phyloP scores from a whole-genome alignment of 139 green algal genomes.

The Micromonas commoda region DNA sequence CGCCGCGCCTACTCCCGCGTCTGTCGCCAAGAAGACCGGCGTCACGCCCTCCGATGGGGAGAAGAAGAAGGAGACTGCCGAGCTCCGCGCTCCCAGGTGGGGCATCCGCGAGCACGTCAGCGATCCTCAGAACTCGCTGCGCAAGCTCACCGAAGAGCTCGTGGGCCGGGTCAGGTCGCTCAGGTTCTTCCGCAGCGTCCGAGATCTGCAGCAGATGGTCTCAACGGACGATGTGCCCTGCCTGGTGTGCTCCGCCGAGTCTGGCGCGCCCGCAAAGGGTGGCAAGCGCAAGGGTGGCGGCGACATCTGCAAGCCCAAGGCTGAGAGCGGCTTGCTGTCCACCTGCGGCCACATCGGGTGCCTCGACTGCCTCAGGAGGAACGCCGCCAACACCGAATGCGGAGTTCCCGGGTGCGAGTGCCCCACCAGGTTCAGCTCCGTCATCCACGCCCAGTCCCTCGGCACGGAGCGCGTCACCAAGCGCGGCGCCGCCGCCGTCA shows the following conservation, averaged over 20 bases:
- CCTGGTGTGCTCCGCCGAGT: conserved; percentile 11
- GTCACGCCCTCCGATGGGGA: too few relatives aligned
- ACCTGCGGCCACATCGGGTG: conserved; percentile 28
- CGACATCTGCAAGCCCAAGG: neutral
- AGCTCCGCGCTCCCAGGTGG: too few relatives aligned
- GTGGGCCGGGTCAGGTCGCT: conserved; percentile 22
- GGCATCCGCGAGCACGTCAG: conserved; percentile 5
- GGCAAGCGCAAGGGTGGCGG: neutral
- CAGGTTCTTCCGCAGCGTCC: conserved; percentile 28
- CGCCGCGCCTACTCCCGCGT: too few relatives aligned
- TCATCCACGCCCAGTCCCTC: conserved; percentile 11
- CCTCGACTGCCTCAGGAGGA: neutral
- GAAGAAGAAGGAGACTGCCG: too few relatives aligned
- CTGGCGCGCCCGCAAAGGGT: too few relatives aligned
- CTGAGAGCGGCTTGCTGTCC: neutral
- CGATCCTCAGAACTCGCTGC: conserved; percentile 13
- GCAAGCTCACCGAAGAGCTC: conserved; percentile 24
- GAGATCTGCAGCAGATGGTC: conserved; percentile 17
- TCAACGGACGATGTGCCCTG: neutral
- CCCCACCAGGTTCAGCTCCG: neutral
- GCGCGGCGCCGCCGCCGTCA: neutral
- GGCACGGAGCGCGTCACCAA: conserved; percentile 2
- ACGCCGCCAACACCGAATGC: conserved; percentile 22
- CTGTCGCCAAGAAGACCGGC: too few relatives aligned
- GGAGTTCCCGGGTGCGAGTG: neutral